phyloP scores from a whole-genome alignment of 805 yeast species.

The Candida cerambycidarum region DNA sequence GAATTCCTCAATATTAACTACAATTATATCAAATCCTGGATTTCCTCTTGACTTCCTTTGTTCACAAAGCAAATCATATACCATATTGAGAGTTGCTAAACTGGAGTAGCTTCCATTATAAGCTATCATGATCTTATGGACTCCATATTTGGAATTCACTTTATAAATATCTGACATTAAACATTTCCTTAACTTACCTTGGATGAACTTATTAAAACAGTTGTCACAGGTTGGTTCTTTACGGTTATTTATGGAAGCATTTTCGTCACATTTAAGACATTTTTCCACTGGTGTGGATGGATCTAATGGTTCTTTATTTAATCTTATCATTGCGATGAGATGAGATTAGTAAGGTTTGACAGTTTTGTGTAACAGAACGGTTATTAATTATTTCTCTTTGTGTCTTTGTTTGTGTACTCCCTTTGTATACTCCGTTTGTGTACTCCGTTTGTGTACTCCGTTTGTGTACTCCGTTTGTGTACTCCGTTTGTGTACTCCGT shows the following conservation, averaged over 20 bases:
- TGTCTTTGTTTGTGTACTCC: neutral
- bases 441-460: no score
- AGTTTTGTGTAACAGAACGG: no score
- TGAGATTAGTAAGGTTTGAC: conserved; percentile 1
- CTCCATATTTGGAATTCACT: conserved; percentile 43
- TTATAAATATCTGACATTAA: conserved; percentile 73
- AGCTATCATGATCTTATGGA: conserved; percentile 55
- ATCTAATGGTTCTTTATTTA: neutral
- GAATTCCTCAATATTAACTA: conserved; percentile 48
- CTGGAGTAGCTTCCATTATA: conserved; percentile 70
- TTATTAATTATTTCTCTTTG: no score
- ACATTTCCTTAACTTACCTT: conserved; percentile 77
- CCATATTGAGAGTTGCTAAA: conserved; percentile 64
- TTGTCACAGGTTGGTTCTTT: conserved; percentile 62
- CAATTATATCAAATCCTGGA: conserved; percentile 63
- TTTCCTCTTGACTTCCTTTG: conserved; percentile 67
- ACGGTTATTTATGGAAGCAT: conserved; percentile 50
- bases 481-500: neutral
- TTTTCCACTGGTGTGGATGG: neutral
- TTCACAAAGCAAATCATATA: conserved; percentile 58
- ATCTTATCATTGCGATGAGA: conserved; percentile 9
- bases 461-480: neutral
- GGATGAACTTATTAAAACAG: conserved; percentile 72
- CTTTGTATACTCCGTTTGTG: neutral
- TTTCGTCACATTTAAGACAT: conserved; percentile 49